Evolutionary conservation across 2,329 filamentous ascomycete species (phyloP).

Genomic region (Pseudogymnoascus pannorum): DNA sequence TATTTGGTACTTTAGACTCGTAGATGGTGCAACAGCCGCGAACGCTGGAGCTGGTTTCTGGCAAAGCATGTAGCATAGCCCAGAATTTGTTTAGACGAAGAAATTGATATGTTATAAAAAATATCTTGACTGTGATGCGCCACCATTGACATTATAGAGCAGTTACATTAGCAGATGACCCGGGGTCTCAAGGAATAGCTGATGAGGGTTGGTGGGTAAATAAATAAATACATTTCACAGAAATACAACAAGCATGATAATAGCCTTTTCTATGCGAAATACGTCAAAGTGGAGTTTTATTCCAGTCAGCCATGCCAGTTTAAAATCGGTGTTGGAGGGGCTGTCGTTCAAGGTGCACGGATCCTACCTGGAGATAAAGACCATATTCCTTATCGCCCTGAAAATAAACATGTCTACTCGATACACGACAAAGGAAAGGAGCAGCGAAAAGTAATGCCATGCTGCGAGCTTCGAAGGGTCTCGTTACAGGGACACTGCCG

Average conservation of each 20-base stretch:
- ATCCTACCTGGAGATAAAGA: not conserved
- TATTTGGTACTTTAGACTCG: not conserved
- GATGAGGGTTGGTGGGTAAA: not conserved
- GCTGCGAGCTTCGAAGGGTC: slow-evolving; percentile 1
- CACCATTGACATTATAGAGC: not conserved
- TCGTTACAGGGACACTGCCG: not conserved
- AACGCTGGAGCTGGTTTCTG: not conserved
- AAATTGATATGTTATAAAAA: not conserved
- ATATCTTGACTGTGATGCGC: not conserved
- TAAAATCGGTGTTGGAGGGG: too few species aligned
- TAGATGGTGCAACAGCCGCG: not conserved
- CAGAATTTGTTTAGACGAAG: not conserved
- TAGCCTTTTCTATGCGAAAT: too few species aligned
- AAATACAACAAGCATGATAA: too few species aligned
- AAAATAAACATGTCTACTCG: not conserved
- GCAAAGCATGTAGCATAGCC: not conserved
- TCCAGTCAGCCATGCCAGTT: too few species aligned
- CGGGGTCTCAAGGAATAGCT: not conserved
- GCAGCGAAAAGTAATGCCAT: not conserved
- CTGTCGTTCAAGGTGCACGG: not conserved
- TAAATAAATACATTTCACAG: not conserved
- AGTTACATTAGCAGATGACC: not conserved
- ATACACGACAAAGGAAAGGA: not conserved
- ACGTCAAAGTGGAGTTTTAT: too few species aligned
- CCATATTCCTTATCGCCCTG: not conserved